phyloP scores from a whole-genome alignment of 2,329 filamentous ascomycete genomes.

The Sporothrix humicola region DNA sequence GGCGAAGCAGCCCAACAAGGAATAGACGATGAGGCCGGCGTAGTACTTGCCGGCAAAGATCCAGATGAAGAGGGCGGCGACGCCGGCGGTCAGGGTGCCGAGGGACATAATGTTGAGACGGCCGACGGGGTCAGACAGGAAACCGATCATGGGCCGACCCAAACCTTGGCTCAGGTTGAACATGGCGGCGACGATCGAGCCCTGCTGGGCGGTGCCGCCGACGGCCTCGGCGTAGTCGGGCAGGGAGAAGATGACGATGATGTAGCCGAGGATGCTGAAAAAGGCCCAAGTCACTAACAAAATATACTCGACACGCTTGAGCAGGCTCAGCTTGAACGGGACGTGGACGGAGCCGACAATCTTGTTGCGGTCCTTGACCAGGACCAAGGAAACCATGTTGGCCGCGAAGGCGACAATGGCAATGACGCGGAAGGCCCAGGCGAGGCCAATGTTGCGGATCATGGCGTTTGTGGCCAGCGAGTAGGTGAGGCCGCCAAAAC shows the following conservation, averaged over 20 bases:
- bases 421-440: constrained; percentile 70
- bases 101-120: constrained; percentile 73
- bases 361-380: constrained; percentile 75
- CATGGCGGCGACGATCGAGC: constrained; percentile 72
- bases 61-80: constrained; percentile 75
- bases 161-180: constrained; percentile 71
- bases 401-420: constrained; percentile 68
- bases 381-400: constrained; percentile 65
- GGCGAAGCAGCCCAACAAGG: constrained; percentile 69
- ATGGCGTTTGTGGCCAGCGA: constrained; percentile 71
- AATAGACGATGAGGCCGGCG: constrained; percentile 73
- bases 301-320: constrained; percentile 66
- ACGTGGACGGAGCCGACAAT: constrained; percentile 69
- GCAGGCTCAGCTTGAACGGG: constrained; percentile 68
- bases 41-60: constrained; percentile 68
- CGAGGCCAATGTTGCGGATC: constrained; percentile 66
- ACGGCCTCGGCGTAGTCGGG: constrained; percentile 74
- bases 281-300: constrained; percentile 71
- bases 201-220: constrained; percentile 70
- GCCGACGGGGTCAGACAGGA: constrained; percentile 72
- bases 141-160: constrained; percentile 73
- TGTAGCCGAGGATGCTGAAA: constrained; percentile 75
- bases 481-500: constrained; percentile 75
- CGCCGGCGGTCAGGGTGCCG: constrained; percentile 67
- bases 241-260: constrained; percentile 77